Conservation (phyloP, 257 asterid genomes). For the Solanum neorickii region DNA sequence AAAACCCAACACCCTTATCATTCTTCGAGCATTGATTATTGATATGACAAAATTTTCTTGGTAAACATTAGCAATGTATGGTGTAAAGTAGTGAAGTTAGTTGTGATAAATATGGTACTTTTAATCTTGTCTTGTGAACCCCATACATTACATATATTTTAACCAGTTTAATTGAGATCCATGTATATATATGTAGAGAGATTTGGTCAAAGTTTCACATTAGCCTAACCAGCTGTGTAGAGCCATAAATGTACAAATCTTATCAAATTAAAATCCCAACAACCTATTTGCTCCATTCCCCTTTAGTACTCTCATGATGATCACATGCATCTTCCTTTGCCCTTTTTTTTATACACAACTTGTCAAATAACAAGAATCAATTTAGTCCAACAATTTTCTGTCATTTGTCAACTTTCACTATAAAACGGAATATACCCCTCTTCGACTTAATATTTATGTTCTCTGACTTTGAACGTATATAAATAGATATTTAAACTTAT, state of each 20-base stretch:
- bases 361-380: background rate
- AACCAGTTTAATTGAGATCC: background rate
- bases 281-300: background rate
- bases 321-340: background rate
- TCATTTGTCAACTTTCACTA: background rate
- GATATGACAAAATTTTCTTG: background rate
- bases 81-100: background rate
- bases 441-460: rapidly evolving
- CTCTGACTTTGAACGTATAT: rapidly evolving
- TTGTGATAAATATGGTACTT: background rate
- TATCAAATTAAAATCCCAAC: background rate
- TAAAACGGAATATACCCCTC: background rate
- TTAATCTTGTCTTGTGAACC: background rate
- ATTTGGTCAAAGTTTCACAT: background rate
- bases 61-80: background rate
- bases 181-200: background rate
- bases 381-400: background rate
- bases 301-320: background rate
- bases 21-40: too few relatives aligned
- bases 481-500: too few relatives aligned
- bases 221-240: background rate
- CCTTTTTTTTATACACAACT: background rate
- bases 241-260: background rate
- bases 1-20: too few relatives aligned
- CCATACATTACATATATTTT: background rate